Percentiles rank a stretch among this genome's conserved stretches.
Conservation (phyloP, 805 yeast genomes). For the Cyberlindnera saturnus region DNA sequence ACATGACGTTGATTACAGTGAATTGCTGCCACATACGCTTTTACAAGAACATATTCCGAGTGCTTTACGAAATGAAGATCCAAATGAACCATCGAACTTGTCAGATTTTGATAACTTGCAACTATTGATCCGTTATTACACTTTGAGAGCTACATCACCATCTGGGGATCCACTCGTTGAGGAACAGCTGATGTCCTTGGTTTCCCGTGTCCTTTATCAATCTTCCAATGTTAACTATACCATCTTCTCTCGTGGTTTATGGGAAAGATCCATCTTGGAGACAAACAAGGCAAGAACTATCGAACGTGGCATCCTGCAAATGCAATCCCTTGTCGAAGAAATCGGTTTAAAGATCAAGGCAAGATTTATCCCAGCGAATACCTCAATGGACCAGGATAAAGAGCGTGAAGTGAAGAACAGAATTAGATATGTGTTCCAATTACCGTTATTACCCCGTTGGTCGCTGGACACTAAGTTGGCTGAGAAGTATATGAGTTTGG, state of each 20-base stretch:
- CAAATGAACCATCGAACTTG: conserved; percentile 75
- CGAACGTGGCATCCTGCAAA: conserved; percentile 89
- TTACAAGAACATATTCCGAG: conserved; percentile 60
- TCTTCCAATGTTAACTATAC: conserved; percentile 58
- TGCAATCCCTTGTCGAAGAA: conserved; percentile 89
- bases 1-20: conserved; percentile 30
- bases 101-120: conserved; percentile 69
- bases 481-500: conserved; percentile 78
- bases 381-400: conserved; percentile 13
- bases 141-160: conserved; percentile 66
- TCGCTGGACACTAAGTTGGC: conserved; percentile 76
- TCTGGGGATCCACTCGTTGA: conserved; percentile 62
- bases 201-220: conserved; percentile 61
- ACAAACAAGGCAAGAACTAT: conserved; percentile 76
- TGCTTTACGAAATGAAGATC: conserved; percentile 51
- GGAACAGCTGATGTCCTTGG: conserved; percentile 77
- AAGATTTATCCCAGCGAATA: conserved; percentile 43
- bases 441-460: conserved; percentile 84
- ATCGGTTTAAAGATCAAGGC: conserved; percentile 62
- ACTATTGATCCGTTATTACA: conserved; percentile 59
- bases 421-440: conserved; percentile 60
- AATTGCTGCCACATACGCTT: conserved; percentile 56
- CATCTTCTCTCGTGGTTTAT: conserved; percentile 71
- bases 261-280: conserved; percentile 87
- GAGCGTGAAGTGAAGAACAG: conserved; percentile 37